phyloP scores from a whole-genome alignment of 345 rosid species.

The Gossypium ekmanianum region DNA sequence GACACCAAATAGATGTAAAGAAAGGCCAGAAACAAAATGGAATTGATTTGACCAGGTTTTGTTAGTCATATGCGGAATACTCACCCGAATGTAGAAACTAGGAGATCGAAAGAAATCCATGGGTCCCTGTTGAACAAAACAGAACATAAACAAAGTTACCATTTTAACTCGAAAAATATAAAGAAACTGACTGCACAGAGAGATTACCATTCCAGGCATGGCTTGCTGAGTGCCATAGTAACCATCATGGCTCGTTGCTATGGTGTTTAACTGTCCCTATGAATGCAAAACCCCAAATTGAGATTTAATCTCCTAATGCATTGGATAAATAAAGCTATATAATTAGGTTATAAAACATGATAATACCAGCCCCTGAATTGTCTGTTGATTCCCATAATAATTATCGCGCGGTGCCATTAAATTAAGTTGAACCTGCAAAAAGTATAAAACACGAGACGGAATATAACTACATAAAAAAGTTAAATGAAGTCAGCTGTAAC shows the following conservation, averaged over 20 bases:
- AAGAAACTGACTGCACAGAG: not conserved
- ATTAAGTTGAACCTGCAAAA: slow-evolving; percentile 56
- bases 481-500: not conserved
- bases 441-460: slow-evolving; percentile 6
- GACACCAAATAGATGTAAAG: slow-evolving; percentile 1
- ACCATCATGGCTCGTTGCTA: slow-evolving; percentile 53
- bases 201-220: slow-evolving; percentile 52
- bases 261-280: slow-evolving; percentile 58
- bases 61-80: slow-evolving; percentile 13
- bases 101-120: slow-evolving; percentile 72
- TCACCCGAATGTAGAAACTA: slow-evolving; percentile 59
- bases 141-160: not conserved
- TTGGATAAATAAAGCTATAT: not conserved
- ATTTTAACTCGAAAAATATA: not conserved
- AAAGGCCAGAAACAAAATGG: not conserved
- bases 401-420: slow-evolving; percentile 58
- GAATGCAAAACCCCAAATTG: slow-evolving; percentile 18
- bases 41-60: not conserved
- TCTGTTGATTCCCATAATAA: slow-evolving; percentile 49
- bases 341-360: not conserved
- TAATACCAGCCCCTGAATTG: slow-evolving; percentile 55
- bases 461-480: not conserved
- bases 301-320: not conserved
- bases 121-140: slow-evolving; percentile 43
- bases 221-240: slow-evolving; percentile 50